phyloP scores from a whole-genome alignment of 768 basidiomycete species.

The Dioszegia aurantiaca region DNA sequence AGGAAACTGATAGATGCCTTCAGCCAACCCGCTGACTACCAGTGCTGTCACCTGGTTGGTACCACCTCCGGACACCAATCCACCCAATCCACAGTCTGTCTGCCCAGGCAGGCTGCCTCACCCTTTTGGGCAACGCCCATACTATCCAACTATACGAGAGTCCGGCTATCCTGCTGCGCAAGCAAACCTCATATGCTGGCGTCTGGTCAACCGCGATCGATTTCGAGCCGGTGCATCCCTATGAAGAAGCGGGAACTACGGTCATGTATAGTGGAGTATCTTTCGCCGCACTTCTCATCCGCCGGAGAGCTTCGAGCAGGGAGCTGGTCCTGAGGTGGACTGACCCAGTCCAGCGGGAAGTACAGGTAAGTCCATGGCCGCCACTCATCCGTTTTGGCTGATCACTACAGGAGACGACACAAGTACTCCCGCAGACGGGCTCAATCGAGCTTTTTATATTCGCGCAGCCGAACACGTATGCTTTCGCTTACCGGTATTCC shows the following conservation, averaged over 20 bases:
- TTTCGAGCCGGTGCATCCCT: constrained; percentile 13
- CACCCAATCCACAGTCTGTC: constrained; percentile 10
- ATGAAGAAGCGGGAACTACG: constrained; percentile 23
- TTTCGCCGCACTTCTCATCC: no score
- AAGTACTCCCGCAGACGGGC: no score
- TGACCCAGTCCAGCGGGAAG: no score
- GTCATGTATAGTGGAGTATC: constrained; percentile 28
- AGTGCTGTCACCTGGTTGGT: constrained; percentile 19
- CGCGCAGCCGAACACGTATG: no score
- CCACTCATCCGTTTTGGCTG: no score
- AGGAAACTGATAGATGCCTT: background rate
- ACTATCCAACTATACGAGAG: constrained; percentile 21
- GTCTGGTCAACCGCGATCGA: constrained; percentile 16
- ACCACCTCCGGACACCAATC: constrained; percentile 25
- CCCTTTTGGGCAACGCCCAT: constrained; percentile 21
- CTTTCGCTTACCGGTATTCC: no score
- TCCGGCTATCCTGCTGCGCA: constrained; percentile 20
- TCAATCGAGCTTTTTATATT: no score
- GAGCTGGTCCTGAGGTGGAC: no score
- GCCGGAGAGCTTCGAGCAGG: no score
- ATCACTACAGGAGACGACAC: no score
- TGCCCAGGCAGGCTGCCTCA: constrained; percentile 14
- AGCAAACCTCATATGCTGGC: constrained; percentile 21
- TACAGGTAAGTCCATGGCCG: no score
- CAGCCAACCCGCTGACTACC: background rate